These are phyloP conservation scores for Calonectria hawksworthii DNA, from an alignment of 2,329 filamentous ascomycete genomes.

Conservation along the genomic window DNA sequence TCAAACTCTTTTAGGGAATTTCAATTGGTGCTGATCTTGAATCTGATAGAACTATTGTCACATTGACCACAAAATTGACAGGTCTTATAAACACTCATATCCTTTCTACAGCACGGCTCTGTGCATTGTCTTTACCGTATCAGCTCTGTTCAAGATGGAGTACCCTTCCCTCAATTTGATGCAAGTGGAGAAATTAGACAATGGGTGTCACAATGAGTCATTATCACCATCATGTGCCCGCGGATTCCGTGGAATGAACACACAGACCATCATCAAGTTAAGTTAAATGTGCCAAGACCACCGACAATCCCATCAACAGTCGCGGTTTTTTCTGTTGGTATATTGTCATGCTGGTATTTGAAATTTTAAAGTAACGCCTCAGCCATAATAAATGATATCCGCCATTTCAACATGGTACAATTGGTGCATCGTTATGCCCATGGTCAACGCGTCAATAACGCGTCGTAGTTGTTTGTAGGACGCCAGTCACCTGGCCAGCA, in stretches of 20 bases:
- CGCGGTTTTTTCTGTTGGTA: background rate
- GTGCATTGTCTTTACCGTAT: background rate
- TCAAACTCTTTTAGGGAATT: background rate
- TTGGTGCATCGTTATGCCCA: background rate
- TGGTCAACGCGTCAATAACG: background rate
- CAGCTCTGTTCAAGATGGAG: background rate
- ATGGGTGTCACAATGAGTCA: background rate
- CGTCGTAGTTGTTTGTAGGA: too few species aligned
- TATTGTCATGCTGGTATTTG: background rate
- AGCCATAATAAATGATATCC: background rate
- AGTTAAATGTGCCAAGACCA: background rate
- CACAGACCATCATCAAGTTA: background rate
- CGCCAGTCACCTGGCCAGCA: too few species aligned
- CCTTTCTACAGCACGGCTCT: background rate
- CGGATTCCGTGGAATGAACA: background rate
- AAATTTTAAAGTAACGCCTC: background rate
- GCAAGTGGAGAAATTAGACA: background rate
- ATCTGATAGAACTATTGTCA: background rate
- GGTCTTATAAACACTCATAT: background rate
- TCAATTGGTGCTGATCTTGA: background rate
- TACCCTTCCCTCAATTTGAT: background rate
- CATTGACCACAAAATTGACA: background rate
- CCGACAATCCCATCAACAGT: background rate
- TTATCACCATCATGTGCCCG: background rate
- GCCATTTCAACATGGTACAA: background rate